Evolutionary conservation across 441 rosid genomes (phyloP), one percentile per base, ranked within the genome.

Genomic region (Mallotus repandus): DNA sequence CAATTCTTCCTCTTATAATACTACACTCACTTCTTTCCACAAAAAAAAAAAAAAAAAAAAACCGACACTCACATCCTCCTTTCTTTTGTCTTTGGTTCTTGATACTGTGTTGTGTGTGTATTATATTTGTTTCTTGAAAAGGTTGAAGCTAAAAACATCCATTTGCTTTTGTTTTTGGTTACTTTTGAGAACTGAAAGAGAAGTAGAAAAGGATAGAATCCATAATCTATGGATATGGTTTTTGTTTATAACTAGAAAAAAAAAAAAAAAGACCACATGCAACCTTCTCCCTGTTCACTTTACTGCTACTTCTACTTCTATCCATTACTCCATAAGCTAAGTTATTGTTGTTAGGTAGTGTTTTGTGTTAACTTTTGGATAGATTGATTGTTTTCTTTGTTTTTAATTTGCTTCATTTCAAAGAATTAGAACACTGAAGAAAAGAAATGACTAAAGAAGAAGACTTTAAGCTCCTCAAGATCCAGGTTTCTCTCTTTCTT

Each of bases 381-480:
- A 25, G 29, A 25, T 1, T 25, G 29, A 25, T 1, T 25, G 29
- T 68, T 38, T 49, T 48, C 46, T 8, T 66, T 69, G 58, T 70
- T 77, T 68, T 78, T 25, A 25, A 25, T 75, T 74, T 65, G 69
- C 67, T 67, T 80, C 79, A 45, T 74, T 69, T 45, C 63, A 69
- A 76, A 75, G 77, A 35, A 35, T 35, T 35, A 35, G 2, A 74
- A 7, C 61, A 63, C 72, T 61, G 67, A n/a, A n/a, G n/a, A n/a
- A n/a, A 63, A 72, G 80, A 81, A 76, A 87, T 91, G 97, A 84
- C 95, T 78, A 91, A 88, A 87, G 92, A 87, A 58, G 93, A 88
- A 78, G 92, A 89, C 86, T 91, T 88, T 84, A 91, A 87, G 86
- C 89, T 91, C 73, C 86, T 91, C 82, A 91, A 89, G 87, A 89